Evolutionary conservation across 2,329 filamentous ascomycete species (phyloP).

Genomic region (Neofusicoccum parvum): DNA sequence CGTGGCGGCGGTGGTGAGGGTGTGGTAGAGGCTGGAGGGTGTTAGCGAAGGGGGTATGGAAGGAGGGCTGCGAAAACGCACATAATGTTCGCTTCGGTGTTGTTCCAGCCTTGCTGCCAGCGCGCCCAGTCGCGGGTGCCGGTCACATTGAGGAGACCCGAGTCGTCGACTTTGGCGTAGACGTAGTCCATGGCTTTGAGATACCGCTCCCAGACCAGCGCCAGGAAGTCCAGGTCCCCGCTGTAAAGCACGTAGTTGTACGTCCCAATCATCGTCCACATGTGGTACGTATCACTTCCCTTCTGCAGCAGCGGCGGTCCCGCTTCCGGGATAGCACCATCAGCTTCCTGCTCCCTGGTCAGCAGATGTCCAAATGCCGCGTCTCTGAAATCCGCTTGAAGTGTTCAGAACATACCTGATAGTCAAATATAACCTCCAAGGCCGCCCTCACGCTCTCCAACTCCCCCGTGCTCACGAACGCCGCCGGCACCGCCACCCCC

Average conservation of each 20-base stretch:
- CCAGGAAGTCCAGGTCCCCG: slow-evolving; percentile 44
- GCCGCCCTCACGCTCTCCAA: slow-evolving; percentile 51
- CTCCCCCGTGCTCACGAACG: slow-evolving; percentile 40
- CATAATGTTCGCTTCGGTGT: slow-evolving; percentile 56
- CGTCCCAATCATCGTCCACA: slow-evolving; percentile 51
- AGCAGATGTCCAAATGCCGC: too few relatives aligned
- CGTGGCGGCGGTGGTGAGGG: slow-evolving; percentile 31
- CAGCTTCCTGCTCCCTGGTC: not conserved
- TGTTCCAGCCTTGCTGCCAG: slow-evolving; percentile 50
- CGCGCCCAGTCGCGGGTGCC: slow-evolving; percentile 47
- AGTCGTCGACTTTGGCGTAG: slow-evolving; percentile 44
- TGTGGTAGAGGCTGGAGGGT: slow-evolving; percentile 46
- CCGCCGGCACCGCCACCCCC: slow-evolving; percentile 50
- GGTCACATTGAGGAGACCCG: slow-evolving; percentile 51
- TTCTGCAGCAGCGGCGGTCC: slow-evolving; percentile 42
- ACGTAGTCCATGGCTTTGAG: slow-evolving; percentile 49
- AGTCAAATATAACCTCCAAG: slow-evolving; percentile 26
- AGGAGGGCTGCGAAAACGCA: not conserved
- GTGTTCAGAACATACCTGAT: slow-evolving; percentile 49
- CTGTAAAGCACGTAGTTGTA: slow-evolving; percentile 46
- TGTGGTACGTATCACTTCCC: slow-evolving; percentile 51
- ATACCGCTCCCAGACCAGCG: slow-evolving; percentile 46
- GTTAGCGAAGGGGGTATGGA: not conserved
- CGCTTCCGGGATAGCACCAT: slow-evolving; percentile 39
- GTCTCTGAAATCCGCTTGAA: slow-evolving; percentile 14